These are phyloP conservation scores for Hericium erinaceus DNA, from an alignment of 768 basidiomycete genomes.

Conservation along the genomic window DNA sequence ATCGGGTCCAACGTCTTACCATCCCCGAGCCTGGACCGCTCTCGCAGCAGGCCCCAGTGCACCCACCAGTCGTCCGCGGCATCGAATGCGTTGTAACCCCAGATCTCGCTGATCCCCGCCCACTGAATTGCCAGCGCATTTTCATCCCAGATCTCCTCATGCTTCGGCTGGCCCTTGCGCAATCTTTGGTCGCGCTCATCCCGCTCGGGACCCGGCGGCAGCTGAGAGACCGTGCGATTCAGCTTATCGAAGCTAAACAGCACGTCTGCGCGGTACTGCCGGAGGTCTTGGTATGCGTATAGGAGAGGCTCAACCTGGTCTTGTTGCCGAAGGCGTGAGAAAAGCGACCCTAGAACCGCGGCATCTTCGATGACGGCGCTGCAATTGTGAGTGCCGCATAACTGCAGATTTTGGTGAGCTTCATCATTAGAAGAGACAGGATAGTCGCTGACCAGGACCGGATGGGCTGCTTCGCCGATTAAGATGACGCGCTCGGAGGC, in stretches of 20 bases:
- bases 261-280: conserved; percentile 8
- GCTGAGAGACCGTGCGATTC: conserved; percentile 1
- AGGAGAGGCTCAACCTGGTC: conserved; percentile 24
- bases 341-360: conserved; percentile 29
- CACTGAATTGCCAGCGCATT: conserved; percentile 8
- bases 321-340: conserved; percentile 22
- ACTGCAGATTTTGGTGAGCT: not conserved
- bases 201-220: conserved; percentile 9
- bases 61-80: conserved; percentile 12
- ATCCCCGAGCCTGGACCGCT: not conserved
- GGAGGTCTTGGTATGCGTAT: conserved; percentile 25
- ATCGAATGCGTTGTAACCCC: conserved; percentile 13
- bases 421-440: not conserved
- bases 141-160: conserved; percentile 3
- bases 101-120: conserved; percentile 6
- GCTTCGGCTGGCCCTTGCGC: not conserved
- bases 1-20: not conserved
- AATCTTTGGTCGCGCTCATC: conserved; percentile 2
- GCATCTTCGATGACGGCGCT: conserved; percentile 12
- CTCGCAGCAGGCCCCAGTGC: not conserved
- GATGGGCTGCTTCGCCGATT: conserved; percentile 9
- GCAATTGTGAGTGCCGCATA: conserved; percentile 3
- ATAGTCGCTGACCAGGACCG: conserved; percentile 4
- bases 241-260: conserved; percentile 1
- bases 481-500: conserved; percentile 8